These are phyloP conservation scores for Endotrypanum monterogeii DNA, from an alignment of 208 protist species.

Conservation along the genomic window DNA sequence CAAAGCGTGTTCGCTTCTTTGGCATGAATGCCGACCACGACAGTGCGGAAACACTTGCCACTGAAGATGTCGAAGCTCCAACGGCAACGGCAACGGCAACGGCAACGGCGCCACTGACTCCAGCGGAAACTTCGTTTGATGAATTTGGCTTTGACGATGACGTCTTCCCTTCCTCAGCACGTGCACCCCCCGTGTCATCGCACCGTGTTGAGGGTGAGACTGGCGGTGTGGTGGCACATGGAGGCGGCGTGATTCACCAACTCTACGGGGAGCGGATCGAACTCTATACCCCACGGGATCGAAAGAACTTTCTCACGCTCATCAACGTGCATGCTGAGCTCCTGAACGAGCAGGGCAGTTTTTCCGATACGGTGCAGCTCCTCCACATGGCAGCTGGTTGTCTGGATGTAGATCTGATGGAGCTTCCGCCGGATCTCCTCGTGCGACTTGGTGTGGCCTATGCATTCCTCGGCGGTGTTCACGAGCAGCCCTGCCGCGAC, in stretches of 20 bases:
- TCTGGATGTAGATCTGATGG: constrained; percentile 65
- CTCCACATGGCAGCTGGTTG: constrained; percentile 69
- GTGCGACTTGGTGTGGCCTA: constrained; percentile 82
- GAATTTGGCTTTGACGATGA: constrained; percentile 34
- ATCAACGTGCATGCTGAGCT: constrained; percentile 90
- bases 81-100: not conserved
- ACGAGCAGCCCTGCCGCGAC: constrained; percentile 64
- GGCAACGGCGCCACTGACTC: not conserved
- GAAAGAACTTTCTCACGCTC: constrained; percentile 84
- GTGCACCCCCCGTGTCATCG: not conserved
- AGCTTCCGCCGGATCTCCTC: constrained; percentile 85
- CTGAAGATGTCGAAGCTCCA: not conserved
- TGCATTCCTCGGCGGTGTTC: constrained; percentile 63
- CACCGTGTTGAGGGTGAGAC: not conserved
- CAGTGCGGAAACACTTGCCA: constrained; percentile 6
- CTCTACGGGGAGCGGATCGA: constrained; percentile 63
- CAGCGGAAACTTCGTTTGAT: constrained; percentile 7
- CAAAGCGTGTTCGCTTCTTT: constrained; percentile 77
- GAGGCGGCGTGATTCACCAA: constrained; percentile 21
- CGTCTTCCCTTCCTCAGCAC: constrained; percentile 10
- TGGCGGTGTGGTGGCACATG: not conserved
- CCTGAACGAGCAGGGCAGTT: constrained; percentile 82
- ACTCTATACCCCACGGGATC: constrained; percentile 41
- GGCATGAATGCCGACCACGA: constrained; percentile 29
- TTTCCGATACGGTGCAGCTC: constrained; percentile 71